Evolutionary conservation across 805 yeast species (phyloP).

Genomic region (Candida montana): DNA sequence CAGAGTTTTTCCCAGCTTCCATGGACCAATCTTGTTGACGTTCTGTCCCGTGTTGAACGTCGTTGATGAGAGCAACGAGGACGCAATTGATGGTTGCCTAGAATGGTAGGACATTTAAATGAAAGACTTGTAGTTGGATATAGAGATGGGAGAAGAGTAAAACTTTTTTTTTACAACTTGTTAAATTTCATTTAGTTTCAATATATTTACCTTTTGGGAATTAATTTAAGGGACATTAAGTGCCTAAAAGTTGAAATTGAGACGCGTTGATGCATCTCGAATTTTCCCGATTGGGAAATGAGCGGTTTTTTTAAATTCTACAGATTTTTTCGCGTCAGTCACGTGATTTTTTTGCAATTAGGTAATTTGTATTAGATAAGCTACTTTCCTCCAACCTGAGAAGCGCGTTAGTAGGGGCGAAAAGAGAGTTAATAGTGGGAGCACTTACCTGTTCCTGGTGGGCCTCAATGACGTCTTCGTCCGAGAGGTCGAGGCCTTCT

Average conservation of each 20-base stretch:
- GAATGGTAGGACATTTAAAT: slow-evolving; percentile 29
- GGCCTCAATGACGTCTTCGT: slow-evolving; percentile 95
- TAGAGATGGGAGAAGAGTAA: background rate
- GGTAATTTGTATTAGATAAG: too few species aligned
- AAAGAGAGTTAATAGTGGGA: slow-evolving; percentile 18
- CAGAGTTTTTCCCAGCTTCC: slow-evolving; percentile 73
- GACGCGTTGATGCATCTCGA: background rate
- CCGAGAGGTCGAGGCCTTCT: slow-evolving; percentile 86
- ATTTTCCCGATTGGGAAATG: background rate
- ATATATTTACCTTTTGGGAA: too few species aligned
- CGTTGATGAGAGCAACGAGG: slow-evolving; percentile 45
- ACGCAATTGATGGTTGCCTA: slow-evolving; percentile 57
- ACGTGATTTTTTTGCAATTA: background rate
- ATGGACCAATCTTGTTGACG: slow-evolving; percentile 60
- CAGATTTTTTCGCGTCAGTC: background rate
- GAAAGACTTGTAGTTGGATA: background rate
- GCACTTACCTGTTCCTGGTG: slow-evolving; percentile 87
- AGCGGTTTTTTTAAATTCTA: background rate
- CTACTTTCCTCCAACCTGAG: slow-evolving; percentile 17
- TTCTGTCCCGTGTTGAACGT: slow-evolving; percentile 37
- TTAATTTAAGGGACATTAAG: too few species aligned
- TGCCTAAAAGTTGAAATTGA: too few species aligned
- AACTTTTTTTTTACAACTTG: background rate
- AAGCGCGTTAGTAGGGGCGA: background rate
- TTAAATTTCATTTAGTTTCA: too few species aligned